Conservation (phyloP, 208 protist genomes). For the Trypanosoma cruzi region DNA sequence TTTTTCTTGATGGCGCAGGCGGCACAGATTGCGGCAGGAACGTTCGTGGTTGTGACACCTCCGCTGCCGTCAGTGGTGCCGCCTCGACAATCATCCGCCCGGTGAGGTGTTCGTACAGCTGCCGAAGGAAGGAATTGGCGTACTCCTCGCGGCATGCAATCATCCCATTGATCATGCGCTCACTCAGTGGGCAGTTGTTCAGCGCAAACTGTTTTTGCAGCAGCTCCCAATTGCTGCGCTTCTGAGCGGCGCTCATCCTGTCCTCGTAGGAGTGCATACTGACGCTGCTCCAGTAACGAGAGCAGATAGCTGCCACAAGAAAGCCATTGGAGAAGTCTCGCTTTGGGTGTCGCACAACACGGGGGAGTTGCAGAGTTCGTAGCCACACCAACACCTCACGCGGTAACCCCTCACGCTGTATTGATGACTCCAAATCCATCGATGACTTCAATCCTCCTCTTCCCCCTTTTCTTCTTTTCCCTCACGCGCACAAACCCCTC, state of each 20-base stretch:
- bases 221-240: slow-evolving; percentile 91
- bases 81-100: slow-evolving; percentile 56
- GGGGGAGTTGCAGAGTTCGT: slow-evolving; percentile 85
- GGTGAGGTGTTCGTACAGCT: slow-evolving; percentile 85
- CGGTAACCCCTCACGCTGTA: slow-evolving; percentile 43
- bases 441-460: too few relatives aligned
- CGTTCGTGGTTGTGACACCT: slow-evolving; percentile 24
- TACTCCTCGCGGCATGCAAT: slow-evolving; percentile 67
- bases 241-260: slow-evolving; percentile 53
- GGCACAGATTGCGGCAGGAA: slow-evolving; percentile 7
- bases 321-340: slow-evolving; percentile 94
- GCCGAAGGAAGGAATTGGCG: slow-evolving; percentile 69
- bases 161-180: slow-evolving; percentile 81
- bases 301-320: slow-evolving; percentile 93
- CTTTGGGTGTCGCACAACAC: slow-evolving; percentile 73
- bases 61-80: slow-evolving; percentile 33
- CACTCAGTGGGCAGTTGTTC: slow-evolving; percentile 63
- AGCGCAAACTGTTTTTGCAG: slow-evolving; percentile 68
- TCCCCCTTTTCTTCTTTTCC: too few relatives aligned
- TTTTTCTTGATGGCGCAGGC: background rate
- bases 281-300: slow-evolving; percentile 89
- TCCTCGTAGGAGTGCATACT: slow-evolving; percentile 94
- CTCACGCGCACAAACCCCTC: too few relatives aligned
- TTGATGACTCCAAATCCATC: background rate
- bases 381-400: slow-evolving; percentile 93